Conservation (phyloP, 768 basidiomycete genomes). For the Kwoniella sp. region DNA sequence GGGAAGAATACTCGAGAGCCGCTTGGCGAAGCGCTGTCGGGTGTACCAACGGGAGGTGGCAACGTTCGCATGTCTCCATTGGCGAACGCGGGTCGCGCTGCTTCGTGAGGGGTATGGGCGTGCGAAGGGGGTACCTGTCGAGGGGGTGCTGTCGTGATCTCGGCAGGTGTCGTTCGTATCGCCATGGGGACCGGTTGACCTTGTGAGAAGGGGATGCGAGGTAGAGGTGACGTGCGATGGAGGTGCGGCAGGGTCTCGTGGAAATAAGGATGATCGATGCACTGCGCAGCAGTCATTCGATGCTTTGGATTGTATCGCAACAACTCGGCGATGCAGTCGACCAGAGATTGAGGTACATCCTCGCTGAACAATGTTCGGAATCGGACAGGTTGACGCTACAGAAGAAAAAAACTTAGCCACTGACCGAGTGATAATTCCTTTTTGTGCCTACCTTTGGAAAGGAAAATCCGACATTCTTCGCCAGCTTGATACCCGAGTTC, state of each 20-base stretch:
- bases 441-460: conserved; percentile 85
- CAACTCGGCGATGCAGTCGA: conserved; percentile 89
- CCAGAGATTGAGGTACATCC: conserved; percentile 72
- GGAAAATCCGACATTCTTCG: conserved; percentile 76
- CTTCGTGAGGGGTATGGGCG: conserved; percentile 45
- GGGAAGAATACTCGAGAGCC: conserved; percentile 40
- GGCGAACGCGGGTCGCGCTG: conserved; percentile 48
- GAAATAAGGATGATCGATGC: conserved; percentile 86
- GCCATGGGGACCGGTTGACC: conserved; percentile 46
- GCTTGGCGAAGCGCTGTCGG: conserved; percentile 26
- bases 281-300: conserved; percentile 82
- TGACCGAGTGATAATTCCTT: too few species aligned
- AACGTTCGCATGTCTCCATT: conserved; percentile 50
- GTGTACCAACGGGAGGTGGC: conserved; percentile 45
- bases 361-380: conserved; percentile 73
- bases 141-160: conserved; percentile 36
- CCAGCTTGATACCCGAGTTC: conserved; percentile 82
- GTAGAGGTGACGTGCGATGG: conserved; percentile 52
- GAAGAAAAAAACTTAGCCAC: too few species aligned
- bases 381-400: conserved; percentile 55
- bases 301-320: conserved; percentile 87
- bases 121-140: conserved; percentile 44
- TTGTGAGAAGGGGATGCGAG: conserved; percentile 50
- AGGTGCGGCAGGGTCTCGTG: conserved; percentile 64
- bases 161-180: conserved; percentile 8